Conservation (phyloP, 148 eudicot species). For the Gaultheria prostrata region DNA sequence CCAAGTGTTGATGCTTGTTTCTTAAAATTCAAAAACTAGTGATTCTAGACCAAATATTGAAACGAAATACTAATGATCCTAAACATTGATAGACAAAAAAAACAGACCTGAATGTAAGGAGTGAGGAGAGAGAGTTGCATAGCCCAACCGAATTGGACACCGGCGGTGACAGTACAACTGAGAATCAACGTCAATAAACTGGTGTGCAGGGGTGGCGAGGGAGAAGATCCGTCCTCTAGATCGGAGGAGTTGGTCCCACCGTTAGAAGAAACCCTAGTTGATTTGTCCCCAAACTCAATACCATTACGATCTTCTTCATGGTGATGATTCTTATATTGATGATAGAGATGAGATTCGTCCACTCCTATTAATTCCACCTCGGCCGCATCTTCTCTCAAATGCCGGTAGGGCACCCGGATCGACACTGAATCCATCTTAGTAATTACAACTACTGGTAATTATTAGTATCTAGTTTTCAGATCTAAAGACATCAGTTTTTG, state of each 20-base stretch:
- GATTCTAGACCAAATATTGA: not conserved
- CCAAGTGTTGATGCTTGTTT: too few species aligned
- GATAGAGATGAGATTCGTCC: not conserved
- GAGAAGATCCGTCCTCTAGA: not conserved
- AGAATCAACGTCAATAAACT: conserved; percentile 60
- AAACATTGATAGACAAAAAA: not conserved
- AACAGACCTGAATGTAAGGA: conserved; percentile 80
- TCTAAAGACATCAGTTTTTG: not conserved
- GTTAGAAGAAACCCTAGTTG: conserved; percentile 8
- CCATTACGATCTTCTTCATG: not conserved
- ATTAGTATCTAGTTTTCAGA: not conserved
- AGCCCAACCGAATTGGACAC: conserved; percentile 96
- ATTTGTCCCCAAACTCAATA: not conserved
- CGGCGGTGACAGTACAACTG: conserved; percentile 81
- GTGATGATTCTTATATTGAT: not conserved
- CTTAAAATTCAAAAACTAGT: too few species aligned
- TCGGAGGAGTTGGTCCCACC: conserved; percentile 9
- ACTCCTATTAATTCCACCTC: conserved; percentile 29
- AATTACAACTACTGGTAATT: not conserved
- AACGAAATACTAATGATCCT: not conserved
- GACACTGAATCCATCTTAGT: conserved; percentile 30
- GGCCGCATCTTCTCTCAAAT: conserved; percentile 19
- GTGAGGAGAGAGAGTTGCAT: conserved; percentile 91
- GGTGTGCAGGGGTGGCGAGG: conserved; percentile 16
- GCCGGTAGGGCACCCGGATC: conserved; percentile 38